These are phyloP conservation scores for Aspergillus egyptiacus DNA, from an alignment of 495 filamentous ascomycete genomes.

Conservation along the genomic window DNA sequence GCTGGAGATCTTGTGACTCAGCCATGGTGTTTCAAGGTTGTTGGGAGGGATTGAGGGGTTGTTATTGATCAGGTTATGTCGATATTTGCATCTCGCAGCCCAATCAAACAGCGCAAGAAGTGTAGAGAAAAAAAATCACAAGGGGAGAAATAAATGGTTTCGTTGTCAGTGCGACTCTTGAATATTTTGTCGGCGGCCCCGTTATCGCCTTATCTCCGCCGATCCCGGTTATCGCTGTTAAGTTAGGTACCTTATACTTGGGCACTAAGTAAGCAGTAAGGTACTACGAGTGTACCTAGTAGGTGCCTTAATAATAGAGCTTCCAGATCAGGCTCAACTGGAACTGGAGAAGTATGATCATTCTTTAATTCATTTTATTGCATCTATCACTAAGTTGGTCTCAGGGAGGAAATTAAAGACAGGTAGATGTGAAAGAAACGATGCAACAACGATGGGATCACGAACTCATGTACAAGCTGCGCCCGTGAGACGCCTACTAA, in stretches of 20 bases:
- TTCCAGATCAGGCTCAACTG: too few relatives aligned
- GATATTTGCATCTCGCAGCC: neutral
- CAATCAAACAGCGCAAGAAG: neutral
- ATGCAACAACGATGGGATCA: neutral
- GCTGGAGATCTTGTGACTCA: slow-evolving; percentile 28
- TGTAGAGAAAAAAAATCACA: neutral
- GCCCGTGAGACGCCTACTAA: slow-evolving; percentile 1
- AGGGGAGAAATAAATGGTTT: neutral
- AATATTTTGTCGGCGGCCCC: neutral
- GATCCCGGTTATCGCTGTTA: neutral
- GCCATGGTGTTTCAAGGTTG: slow-evolving; percentile 21
- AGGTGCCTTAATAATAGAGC: too few relatives aligned
- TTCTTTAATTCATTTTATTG: too few relatives aligned
- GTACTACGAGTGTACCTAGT: too few relatives aligned
- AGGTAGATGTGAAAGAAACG: slow-evolving; percentile 6
- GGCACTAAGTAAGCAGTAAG: too few relatives aligned
- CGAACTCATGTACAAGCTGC: slow-evolving; percentile 8
- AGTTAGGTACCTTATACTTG: too few relatives aligned
- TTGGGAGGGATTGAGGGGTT: neutral
- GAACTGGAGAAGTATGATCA: too few relatives aligned
- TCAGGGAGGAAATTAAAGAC: slow-evolving; percentile 9
- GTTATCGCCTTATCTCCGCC: neutral
- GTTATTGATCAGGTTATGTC: too few relatives aligned
- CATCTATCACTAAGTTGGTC: slow-evolving; percentile 2
- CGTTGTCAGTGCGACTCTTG: neutral